phyloP scores from a whole-genome alignment of 768 basidiomycete species.

The Leccinum obscurum region DNA sequence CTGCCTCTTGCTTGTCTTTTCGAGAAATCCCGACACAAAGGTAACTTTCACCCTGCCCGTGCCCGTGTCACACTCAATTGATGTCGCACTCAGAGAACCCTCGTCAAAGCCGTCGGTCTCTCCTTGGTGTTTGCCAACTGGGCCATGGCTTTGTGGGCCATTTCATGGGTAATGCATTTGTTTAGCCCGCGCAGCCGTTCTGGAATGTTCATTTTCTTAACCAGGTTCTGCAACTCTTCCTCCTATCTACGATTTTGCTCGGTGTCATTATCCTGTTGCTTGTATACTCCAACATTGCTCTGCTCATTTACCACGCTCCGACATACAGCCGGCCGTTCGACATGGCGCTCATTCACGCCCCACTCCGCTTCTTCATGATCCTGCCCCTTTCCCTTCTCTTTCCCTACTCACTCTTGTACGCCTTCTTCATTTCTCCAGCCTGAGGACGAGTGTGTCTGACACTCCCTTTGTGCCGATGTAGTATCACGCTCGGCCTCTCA shows the following conservation, averaged over 20 bases:
- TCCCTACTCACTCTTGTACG: slow-evolving; percentile 56
- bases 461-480: slow-evolving; percentile 23
- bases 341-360: slow-evolving; percentile 83
- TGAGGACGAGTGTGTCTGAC: neutral
- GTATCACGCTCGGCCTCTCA: slow-evolving; percentile 67
- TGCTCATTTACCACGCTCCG: slow-evolving; percentile 72
- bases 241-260: slow-evolving; percentile 72
- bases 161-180: slow-evolving; percentile 57
- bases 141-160: slow-evolving; percentile 77
- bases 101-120: slow-evolving; percentile 79
- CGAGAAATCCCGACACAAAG: slow-evolving; percentile 79
- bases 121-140: slow-evolving; percentile 78
- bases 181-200: fast-evolving
- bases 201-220: neutral
- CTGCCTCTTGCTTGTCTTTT: slow-evolving; percentile 73
- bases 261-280: slow-evolving; percentile 69
- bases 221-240: slow-evolving; percentile 73
- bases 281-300: slow-evolving; percentile 75
- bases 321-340: slow-evolving; percentile 65
- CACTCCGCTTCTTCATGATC: slow-evolving; percentile 69
- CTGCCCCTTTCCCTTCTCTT: slow-evolving; percentile 50
- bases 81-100: slow-evolving; percentile 45
- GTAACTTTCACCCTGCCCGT: slow-evolving; percentile 29
- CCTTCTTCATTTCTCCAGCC: neutral
- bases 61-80: neutral